Evolutionary conservation across 331 rosid species (phyloP).

Genomic region (Rhamnella rubrinervis): DNA sequence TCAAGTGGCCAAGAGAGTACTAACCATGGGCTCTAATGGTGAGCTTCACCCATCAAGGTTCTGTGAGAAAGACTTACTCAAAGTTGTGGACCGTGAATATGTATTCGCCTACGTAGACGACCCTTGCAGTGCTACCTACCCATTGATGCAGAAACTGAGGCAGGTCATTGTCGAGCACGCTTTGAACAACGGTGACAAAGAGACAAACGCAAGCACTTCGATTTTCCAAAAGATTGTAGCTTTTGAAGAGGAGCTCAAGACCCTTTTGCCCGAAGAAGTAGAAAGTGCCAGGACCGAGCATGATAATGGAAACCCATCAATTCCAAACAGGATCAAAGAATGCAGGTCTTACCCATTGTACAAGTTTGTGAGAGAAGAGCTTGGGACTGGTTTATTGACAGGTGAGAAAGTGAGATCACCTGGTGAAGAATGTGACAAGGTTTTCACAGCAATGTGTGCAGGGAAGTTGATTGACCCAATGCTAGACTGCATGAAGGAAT

Average conservation of each 20-base stretch:
- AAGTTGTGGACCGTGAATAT: slow-evolving; percentile 66
- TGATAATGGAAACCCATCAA: slow-evolving; percentile 53
- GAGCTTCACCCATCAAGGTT: slow-evolving; percentile 83
- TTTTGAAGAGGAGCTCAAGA: slow-evolving; percentile 70
- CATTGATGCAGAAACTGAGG: slow-evolving; percentile 77
- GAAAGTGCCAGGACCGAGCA: slow-evolving; percentile 51
- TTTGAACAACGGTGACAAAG: slow-evolving; percentile 57
- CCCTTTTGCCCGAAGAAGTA: slow-evolving; percentile 67
- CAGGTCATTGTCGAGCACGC: slow-evolving; percentile 82
- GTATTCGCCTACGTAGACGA: slow-evolving; percentile 72
- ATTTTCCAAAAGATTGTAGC: slow-evolving; percentile 72
- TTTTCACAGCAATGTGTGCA: slow-evolving; percentile 64
- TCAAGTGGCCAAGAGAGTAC: slow-evolving; percentile 65
- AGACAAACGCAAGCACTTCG: slow-evolving; percentile 49
- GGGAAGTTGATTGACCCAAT: slow-evolving; percentile 75
- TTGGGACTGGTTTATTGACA: slow-evolving; percentile 62
- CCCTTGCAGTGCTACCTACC: slow-evolving; percentile 72
- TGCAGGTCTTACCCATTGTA: slow-evolving; percentile 87
- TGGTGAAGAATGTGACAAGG: slow-evolving; percentile 84
- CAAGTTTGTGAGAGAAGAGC: slow-evolving; percentile 65
- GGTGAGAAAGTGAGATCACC: slow-evolving; percentile 79
- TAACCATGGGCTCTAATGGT: slow-evolving; percentile 56
- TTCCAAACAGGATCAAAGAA: slow-evolving; percentile 58
- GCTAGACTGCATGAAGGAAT: slow-evolving; percentile 67
- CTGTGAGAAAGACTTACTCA: slow-evolving; percentile 71